Conservation (phyloP, 805 yeast genomes). For the Zygotorulaspora sp. region DNA sequence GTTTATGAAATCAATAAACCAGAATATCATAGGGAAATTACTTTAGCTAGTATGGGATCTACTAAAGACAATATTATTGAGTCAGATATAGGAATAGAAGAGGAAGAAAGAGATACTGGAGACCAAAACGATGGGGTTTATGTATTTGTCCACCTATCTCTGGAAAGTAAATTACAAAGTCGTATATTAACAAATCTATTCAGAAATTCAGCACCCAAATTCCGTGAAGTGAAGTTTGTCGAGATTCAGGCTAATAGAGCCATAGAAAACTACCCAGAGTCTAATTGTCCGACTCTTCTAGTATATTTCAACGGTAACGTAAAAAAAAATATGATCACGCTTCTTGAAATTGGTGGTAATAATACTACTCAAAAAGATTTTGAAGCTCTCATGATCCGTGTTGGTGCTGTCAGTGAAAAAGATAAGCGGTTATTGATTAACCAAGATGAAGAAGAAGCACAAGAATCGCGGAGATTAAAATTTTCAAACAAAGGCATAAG, state of each 20-base stretch:
- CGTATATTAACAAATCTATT: conserved; percentile 62
- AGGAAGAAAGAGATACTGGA: conserved; percentile 3
- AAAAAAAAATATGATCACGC: conserved; percentile 72
- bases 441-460: conserved; percentile 53
- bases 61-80: conserved; percentile 3
- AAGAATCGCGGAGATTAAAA: conserved; percentile 50
- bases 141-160: conserved; percentile 75
- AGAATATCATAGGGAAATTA: conserved; percentile 81
- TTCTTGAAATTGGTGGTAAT: conserved; percentile 80
- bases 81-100: conserved; percentile 1
- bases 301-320: conserved; percentile 78
- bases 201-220: conserved; percentile 55
- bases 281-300: conserved; percentile 85
- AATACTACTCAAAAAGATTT: conserved; percentile 64
- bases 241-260: conserved; percentile 91
- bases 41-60: conserved; percentile 60
- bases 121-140: conserved; percentile 36
- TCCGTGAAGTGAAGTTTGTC: conserved; percentile 79
- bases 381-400: conserved; percentile 63
- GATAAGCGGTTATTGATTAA: conserved; percentile 66
- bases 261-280: conserved; percentile 85
- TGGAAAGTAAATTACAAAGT: conserved; percentile 66
- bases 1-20: conserved; percentile 79
- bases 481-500: conserved; percentile 57
- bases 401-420: conserved; percentile 57